phyloP scores from a whole-genome alignment of 176 grass and related monocot genomes.

The Lolium multiflorum region DNA sequence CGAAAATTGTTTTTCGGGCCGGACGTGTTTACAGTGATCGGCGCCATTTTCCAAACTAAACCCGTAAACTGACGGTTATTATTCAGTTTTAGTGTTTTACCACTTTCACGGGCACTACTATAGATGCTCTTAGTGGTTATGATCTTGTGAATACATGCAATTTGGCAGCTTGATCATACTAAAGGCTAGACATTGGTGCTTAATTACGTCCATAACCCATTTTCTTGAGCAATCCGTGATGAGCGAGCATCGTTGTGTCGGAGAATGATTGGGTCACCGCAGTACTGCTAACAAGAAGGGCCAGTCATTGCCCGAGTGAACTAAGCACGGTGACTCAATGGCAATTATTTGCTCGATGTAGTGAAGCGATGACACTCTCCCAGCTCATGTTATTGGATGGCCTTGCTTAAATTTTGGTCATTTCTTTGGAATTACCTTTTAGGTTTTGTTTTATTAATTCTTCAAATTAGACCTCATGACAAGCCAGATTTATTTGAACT shows the following conservation, averaged over 20 bases:
- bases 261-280: constrained; percentile 25
- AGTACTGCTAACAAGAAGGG: background rate
- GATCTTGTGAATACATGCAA: constrained; percentile 27
- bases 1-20: too few relatives aligned
- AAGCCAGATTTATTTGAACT: too few relatives aligned
- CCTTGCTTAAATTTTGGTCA: too few relatives aligned
- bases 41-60: too few relatives aligned
- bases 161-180: constrained; percentile 22
- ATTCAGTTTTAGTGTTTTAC: too few relatives aligned
- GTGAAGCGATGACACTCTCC: background rate
- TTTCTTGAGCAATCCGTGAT: background rate
- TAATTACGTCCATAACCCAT: constrained; percentile 24
- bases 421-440: too few relatives aligned
- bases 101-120: too few relatives aligned
- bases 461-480: too few relatives aligned
- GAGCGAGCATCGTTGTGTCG: background rate
- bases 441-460: too few relatives aligned
- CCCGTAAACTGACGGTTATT: too few relatives aligned
- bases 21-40: too few relatives aligned
- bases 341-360: background rate
- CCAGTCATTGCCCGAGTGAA: background rate
- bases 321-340: background rate
- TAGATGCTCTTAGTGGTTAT: background rate
- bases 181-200: background rate
- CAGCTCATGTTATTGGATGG: background rate